Base-by-base conservation (phyloP, 2,329 filamentous ascomycete genomes). In the Aspergillus sclerotialis region DNA sequence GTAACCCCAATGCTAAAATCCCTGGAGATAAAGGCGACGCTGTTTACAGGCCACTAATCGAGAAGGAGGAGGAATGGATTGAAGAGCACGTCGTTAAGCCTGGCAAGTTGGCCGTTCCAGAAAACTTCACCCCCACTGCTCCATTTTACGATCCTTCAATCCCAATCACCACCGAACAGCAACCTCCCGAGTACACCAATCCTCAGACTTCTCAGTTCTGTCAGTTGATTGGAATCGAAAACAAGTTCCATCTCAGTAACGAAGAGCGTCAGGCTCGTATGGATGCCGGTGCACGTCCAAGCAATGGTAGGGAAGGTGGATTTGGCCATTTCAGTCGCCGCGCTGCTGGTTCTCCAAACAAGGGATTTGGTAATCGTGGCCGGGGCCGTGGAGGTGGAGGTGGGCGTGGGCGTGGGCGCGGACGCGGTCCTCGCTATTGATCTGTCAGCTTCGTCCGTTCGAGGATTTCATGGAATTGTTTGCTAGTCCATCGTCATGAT, bases 201-300 rank as follows among this genome's bases (percentile, higher is more conserved):
- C 81, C 83, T 9, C 90, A 96, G 63, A 96, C 88, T 5, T 69
- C 67, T n/a, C 63, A 69, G 3, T 96, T 90, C 55, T 98, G 92
- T 60, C 68, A 80, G 36, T 63, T 96, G 36, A 50, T 96, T 1
- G 79, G 75, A 7, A 79, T 98, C 21, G 65, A 75, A 5, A 94
- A 96, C 56, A 70, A 80, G 7, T 94, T 81, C 68, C 72, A 83
- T 48, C 75, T 82, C 2, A 78, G 66, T n/a, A 74, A 82, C 2
- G 79, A 87, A 49, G 84, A 94, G 56, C 73, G 79, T 32, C 63
- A 65, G 10, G 67, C 69, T 39, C 71, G 82, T 38, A 74, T 72
- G 56, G 63, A 55, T n/a, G 65, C 58, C 14, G 82, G 79, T 0
- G 80, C 82, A 9, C 63, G 70, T 13, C 64, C 66, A 2, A 57